Percentiles rank a stretch among this genome's conserved stretches.
These are phyloP conservation scores for Coniochaeta ligniaria DNA, from an alignment of 2,329 filamentous ascomycete genomes.

Conservation along the genomic window DNA sequence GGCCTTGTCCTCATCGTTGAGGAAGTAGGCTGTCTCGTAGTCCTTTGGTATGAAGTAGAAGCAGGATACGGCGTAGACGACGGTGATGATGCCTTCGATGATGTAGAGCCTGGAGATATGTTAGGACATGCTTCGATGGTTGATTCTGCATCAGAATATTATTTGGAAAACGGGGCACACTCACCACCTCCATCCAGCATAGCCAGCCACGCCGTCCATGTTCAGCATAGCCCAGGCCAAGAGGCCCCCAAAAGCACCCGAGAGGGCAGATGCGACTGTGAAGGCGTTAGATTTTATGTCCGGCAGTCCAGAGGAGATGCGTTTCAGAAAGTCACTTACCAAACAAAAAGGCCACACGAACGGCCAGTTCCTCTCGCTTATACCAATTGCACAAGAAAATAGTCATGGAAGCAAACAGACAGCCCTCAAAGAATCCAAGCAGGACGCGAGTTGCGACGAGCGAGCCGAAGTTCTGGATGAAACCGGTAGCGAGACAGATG, in stretches of 20 bases:
- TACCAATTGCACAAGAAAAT: constrained; percentile 22
- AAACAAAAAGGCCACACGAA: constrained; percentile 19
- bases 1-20: constrained; percentile 8
- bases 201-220: constrained; percentile 18
- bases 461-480: constrained; percentile 16
- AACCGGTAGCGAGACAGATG: constrained; percentile 18
- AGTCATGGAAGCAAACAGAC: constrained; percentile 20
- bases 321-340: constrained; percentile 1
- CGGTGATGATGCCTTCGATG: constrained; percentile 11
- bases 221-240: constrained; percentile 17
- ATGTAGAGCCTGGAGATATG: constrained; percentile 8
- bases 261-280: constrained; percentile 15
- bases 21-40: constrained; percentile 5
- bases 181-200: constrained; percentile 20
- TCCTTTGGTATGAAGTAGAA: constrained; percentile 12
- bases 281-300: not conserved
- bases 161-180: not conserved
- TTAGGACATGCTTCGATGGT: not conserved
- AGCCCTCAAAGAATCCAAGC: constrained; percentile 20
- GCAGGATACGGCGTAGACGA: constrained; percentile 7
- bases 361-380: constrained; percentile 20
- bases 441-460: constrained; percentile 18
- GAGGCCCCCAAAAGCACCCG: constrained; percentile 19
- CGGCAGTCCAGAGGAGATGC: not conserved
- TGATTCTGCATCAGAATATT: too few relatives aligned